Evolutionary conservation across 1,139 yeast species (phyloP), one percentile per base, ranked within the genome.

Genomic region (Magnusiomyces paraingens): DNA sequence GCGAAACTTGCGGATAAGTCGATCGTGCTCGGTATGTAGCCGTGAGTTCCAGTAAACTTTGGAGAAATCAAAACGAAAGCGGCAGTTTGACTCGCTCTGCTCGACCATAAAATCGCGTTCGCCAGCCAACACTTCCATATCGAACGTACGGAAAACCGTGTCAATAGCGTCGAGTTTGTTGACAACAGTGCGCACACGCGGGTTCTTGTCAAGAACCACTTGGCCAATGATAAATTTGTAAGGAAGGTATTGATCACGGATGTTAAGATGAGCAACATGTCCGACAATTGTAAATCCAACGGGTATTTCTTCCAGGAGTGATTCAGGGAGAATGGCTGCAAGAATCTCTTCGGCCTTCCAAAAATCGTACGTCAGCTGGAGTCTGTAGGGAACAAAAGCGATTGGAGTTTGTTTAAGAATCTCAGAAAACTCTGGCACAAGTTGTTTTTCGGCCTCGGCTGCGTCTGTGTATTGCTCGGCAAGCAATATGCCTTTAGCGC

Each of bases 41-140:
- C 99, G 79, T 14, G 98, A 89, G 70, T 94, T 94, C 99, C 99
- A 94, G 70, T 94, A 94, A 8, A 94, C 99, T 64, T 87, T 86
- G 58, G 88, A 81, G 67, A 94, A 94, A 67, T 94, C 96, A 70
- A 94, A 93, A 49, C 75, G 79, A 72, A 94, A 94, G 18, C 74
- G 70, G 72, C 99, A 94, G 38, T 89, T 89, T 57, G 94, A 82
- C 68, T 94, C 99, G 60, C 77, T 81, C 68, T 93, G 99, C 59
- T 87, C 91, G 17, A 93, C 99, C 45, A 82, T 67, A 59, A 88
- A 80, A 62, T 85, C 81, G 2, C 65, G 59, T 38, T 73, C 74
- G 6, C 99, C 99, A 0, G 98, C 99, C 54, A 94, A 75, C 0
- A 94, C 83, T 59, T 91, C 88, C 98, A 94, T 91, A 26, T 83